Base-by-base conservation (phyloP, 2,329 filamentous ascomycete genomes). In the Fusarium beomiforme region DNA sequence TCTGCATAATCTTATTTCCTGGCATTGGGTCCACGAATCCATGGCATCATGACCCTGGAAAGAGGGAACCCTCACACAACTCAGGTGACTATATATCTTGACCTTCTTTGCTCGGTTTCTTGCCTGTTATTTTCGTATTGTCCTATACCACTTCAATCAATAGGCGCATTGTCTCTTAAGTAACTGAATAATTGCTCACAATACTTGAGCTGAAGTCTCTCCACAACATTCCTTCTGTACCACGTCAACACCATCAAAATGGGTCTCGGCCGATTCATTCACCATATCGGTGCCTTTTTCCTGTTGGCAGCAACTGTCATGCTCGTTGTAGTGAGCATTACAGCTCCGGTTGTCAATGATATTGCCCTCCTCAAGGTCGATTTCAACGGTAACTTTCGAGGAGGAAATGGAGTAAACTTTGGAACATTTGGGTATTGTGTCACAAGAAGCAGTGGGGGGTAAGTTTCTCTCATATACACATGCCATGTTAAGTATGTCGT, bases 361-460 rank as follows among this genome's bases (percentile, higher is more conserved):
- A 82, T 90, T 44, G 81, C 84, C 46, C 79, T 91, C 39, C 77
- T 91, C 60, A 85, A 83, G 62, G 84, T 91, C 64, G 79, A 83
- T 53, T 80, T 90, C 23, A 78, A 78, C 44, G 81, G 83, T 69
- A 71, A 76, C 29, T 65, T 72, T 24, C 77, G 70, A 23, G 75
- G 83, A 13, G 78, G 83, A 14, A 78, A 89, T 51, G 47, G 31
- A 12, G 78, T 90, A 36, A 83, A 81, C 5, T 90, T 89, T 78
- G 89, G 89, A 46, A 88, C 87, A 1, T 91, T 90, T 79, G 89
- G 89, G 11, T 88, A 85, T 77, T 91, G 89, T 76, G 71, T 81
- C 34, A 67, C 76, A 24, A 74, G 76, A 43, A 70, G 71, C 50
- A 70, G 72, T 72, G 81, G 59, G 60, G 47, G 54, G 75, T 76